phyloP scores from a whole-genome alignment of 768 basidiomycete genomes.

The Melanogaster broomeanus region DNA sequence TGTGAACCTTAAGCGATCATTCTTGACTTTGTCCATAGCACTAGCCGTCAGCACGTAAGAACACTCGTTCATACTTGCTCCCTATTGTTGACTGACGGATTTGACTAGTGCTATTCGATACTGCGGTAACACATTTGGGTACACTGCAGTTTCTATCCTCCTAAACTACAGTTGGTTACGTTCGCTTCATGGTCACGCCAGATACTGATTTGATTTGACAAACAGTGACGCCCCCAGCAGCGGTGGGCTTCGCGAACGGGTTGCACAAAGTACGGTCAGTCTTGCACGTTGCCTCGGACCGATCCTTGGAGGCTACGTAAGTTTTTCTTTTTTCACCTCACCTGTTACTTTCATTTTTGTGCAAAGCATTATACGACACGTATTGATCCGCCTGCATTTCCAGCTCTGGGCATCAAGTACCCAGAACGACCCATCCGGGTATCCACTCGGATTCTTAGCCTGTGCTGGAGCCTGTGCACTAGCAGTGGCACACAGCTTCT shows the following conservation, averaged over 20 bases:
- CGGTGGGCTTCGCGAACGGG: constrained; percentile 93
- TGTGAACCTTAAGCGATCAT: constrained; percentile 6
- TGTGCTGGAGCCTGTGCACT: constrained; percentile 62
- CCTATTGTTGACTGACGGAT: neutral
- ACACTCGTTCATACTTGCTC: neutral
- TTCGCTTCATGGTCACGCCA: neutral
- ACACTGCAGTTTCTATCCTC: constrained; percentile 88
- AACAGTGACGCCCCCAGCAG: constrained; percentile 85
- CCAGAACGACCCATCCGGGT: constrained; percentile 66
- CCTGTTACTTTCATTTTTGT: no score
- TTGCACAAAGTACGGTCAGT: constrained; percentile 94
- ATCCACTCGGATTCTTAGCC: constrained; percentile 71
- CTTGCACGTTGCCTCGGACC: constrained; percentile 91
- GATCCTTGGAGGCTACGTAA: constrained; percentile 78
- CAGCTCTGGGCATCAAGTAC: constrained; percentile 79
- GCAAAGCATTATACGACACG: no score
- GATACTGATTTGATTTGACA: constrained; percentile 1
- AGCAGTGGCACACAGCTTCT: constrained; percentile 69
- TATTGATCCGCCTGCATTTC: constrained; percentile 10
- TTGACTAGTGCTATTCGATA: constrained; percentile 74
- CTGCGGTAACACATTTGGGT: constrained; percentile 85
- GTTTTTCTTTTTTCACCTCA: neutral
- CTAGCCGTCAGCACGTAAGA: constrained; percentile 82
- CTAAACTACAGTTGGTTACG: constrained; percentile 74
- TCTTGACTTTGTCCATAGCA: constrained; percentile 40